Evolutionary conservation across 495 filamentous ascomycete species (phyloP), one percentile per base, ranked within the genome.

Genomic region (Friedmanniomyces simplex): DNA sequence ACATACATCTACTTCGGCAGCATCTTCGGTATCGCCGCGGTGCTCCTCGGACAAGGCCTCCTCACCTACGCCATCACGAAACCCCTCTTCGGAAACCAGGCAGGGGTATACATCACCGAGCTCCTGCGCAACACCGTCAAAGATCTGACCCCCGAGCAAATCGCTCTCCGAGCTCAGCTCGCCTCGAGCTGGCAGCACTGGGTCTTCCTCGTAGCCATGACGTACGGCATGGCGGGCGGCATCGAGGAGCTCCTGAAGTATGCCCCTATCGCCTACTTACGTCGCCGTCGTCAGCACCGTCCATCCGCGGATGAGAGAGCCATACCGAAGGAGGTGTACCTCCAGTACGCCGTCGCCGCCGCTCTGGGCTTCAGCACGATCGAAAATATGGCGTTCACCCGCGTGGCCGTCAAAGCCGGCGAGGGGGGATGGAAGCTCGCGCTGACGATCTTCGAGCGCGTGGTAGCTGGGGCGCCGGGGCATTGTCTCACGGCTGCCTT

Each of bases 161-260:
- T 42, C 1, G 46, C 45, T n/a, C 14, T 16, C 8, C 53, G 53
- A 5, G 39, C 24, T 2, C 2, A 25, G 24, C 28, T 56, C 5
- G 28, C 46, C 7, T 16, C 28, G 45, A 50, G 45, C 10, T 49
- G 54, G 47, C 16, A 28, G 24, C 20, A 57, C 46, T 41, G 16
- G 12, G 26, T 50, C 45, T 50, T 57, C n/a, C 45, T 57, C 28
- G 30, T 30, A 1, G 10, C 21, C n/a, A 22, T 57, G 26, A 37
- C 25, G 11, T 50, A 37, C 22, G 7, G 36, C 46, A 10, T 14
- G 13, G 54, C 45, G 2, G 45, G 26, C 10, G 25, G 25, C 12
- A 7, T 43, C 18, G 54, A 57, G 26, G 54, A 57, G 32, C 11
- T 51, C 1, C 18, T 57, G 26, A 57, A 57, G 46, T 57, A 50